phyloP scores from a whole-genome alignment of 306 rosid genomes.

The Vigna nakashimae region DNA sequence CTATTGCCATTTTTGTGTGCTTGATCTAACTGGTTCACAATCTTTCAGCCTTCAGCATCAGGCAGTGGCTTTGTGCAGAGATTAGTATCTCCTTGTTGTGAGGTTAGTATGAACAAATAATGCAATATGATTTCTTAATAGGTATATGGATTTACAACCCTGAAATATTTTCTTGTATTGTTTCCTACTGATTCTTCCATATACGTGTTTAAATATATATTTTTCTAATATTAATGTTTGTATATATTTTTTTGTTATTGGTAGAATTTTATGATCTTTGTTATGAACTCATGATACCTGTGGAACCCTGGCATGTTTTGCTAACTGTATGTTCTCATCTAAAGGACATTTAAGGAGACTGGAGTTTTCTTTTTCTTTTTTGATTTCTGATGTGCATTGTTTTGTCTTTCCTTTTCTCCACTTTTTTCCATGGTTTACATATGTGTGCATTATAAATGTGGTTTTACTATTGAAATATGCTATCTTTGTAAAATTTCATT shows the following conservation, averaged over 20 bases:
- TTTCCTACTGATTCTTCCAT: neutral
- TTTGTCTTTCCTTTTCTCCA: neutral
- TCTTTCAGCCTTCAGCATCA: conserved; percentile 70
- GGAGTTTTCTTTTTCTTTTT: neutral
- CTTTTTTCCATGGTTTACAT: conserved; percentile 3
- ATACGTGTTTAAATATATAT: neutral
- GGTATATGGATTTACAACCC: neutral
- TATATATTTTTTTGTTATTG: neutral
- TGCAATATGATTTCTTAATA: neutral
- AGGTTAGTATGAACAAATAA: conserved; percentile 60
- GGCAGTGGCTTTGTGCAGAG: conserved; percentile 72
- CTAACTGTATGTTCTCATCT: conserved; percentile 9
- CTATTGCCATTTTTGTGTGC: conserved; percentile 33
- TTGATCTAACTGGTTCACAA: conserved; percentile 45
- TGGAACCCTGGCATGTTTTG: neutral
- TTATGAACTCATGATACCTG: neutral
- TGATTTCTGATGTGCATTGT: neutral
- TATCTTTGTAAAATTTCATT: conserved; percentile 21
- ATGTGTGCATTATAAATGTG: neutral
- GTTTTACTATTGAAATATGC: neutral
- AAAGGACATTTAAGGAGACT: conserved; percentile 5
- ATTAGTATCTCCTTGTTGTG: conserved; percentile 77
- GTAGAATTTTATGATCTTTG: neutral
- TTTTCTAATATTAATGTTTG: neutral
- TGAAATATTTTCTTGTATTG: neutral